Percentiles rank a stretch among this genome's conserved stretches.
phyloP scores from a whole-genome alignment of 176 grass and related monocot genomes.

The Oryza glumipatula region DNA sequence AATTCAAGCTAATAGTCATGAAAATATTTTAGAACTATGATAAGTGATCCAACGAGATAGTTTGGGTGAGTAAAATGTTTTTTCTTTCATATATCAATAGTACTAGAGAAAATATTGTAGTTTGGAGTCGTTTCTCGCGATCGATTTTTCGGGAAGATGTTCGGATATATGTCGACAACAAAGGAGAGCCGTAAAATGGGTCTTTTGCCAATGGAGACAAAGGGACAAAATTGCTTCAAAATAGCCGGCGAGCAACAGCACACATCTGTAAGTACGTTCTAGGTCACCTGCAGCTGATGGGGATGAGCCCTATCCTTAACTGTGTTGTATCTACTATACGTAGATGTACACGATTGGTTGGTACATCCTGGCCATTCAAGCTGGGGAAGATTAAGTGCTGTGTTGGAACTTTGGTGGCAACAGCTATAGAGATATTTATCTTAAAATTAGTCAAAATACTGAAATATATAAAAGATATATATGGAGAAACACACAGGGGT shows the following conservation, averaged over 20 bases:
- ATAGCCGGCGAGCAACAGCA: constrained; percentile 33
- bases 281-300: constrained; percentile 28
- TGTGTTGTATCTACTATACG: not conserved
- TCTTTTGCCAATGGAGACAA: constrained; percentile 6
- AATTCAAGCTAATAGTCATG: too few species aligned
- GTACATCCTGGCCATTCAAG: constrained; percentile 29
- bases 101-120: not conserved
- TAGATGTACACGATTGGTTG: constrained; percentile 33
- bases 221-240: not conserved
- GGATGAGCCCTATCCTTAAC: constrained; percentile 41
- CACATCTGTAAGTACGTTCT: constrained; percentile 33
- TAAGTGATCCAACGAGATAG: too few species aligned
- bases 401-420: constrained; percentile 41
- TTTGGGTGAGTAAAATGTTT: too few species aligned
- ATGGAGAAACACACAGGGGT: too few species aligned
- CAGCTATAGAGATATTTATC: constrained; percentile 10
- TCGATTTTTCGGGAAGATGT: not conserved
- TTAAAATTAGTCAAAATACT: not conserved
- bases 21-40: too few species aligned
- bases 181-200: constrained; percentile 45
- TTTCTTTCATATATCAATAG: not conserved
- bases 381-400: not conserved
- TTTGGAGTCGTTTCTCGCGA: not conserved
- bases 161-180: not conserved
- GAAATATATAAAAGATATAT: not conserved